These are phyloP conservation scores for Lasiodiplodia theobromae DNA, from an alignment of 2,329 filamentous ascomycete species.

Conservation along the genomic window DNA sequence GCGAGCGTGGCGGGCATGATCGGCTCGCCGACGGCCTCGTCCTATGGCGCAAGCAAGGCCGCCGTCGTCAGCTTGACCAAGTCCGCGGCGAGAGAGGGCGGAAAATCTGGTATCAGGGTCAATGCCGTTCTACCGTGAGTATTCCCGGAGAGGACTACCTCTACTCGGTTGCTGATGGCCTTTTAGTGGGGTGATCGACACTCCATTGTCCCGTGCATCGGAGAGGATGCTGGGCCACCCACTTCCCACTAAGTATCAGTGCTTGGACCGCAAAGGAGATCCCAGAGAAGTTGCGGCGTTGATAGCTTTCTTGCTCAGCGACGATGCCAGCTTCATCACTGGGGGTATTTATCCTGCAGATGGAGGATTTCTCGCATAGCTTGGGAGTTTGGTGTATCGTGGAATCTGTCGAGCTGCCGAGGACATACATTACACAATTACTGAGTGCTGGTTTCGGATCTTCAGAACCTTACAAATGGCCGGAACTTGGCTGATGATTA, in stretches of 20 bases:
- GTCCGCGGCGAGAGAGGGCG: slow-evolving; percentile 40
- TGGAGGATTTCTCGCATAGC: slow-evolving; percentile 41
- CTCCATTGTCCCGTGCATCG: background rate
- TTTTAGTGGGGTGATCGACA: background rate
- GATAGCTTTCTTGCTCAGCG: slow-evolving; percentile 52
- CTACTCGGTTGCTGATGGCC: too few species aligned
- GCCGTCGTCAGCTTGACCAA: slow-evolving; percentile 45
- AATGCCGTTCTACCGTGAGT: slow-evolving; percentile 33
- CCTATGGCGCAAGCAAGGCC: slow-evolving; percentile 42
- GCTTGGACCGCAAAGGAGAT: slow-evolving; percentile 31
- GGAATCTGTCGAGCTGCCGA: too few species aligned
- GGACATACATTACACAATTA: too few species aligned
- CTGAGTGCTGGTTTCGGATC: too few species aligned
- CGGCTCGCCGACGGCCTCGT: slow-evolving; percentile 35
- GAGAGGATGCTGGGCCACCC: background rate
- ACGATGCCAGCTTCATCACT: slow-evolving; percentile 51
- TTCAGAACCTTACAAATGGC: too few species aligned
- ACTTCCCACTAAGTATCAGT: background rate
- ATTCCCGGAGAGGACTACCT: background rate
- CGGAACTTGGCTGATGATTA: too few species aligned
- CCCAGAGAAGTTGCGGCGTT: slow-evolving; percentile 45
- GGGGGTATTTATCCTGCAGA: slow-evolving; percentile 51
- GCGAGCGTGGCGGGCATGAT: slow-evolving; percentile 37
- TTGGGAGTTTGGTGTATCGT: too few species aligned
- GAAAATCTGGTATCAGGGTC: slow-evolving; percentile 33